These are phyloP conservation scores for Cladosporium sp. DNA, from an alignment of 2,329 filamentous ascomycete genomes.

Conservation along the genomic window DNA sequence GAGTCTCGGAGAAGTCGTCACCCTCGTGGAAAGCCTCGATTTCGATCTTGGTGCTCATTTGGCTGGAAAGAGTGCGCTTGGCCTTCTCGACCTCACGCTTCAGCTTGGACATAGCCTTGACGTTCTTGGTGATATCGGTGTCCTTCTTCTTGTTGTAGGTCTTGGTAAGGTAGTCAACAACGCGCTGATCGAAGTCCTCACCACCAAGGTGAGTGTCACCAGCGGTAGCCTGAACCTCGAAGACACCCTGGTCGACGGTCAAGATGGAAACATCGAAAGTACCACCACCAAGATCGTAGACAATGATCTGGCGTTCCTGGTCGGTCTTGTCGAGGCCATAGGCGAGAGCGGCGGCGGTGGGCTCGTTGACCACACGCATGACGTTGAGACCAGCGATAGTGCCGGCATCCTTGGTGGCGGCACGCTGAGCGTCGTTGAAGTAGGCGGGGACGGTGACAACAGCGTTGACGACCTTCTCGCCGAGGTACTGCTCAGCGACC, in stretches of 20 bases:
- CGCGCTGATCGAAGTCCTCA: constrained; percentile 97
- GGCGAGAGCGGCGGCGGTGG: constrained; percentile 89
- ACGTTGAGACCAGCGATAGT: constrained; percentile 95
- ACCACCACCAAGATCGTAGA: constrained; percentile 97
- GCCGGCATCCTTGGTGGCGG: constrained; percentile 96
- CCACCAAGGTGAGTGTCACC: constrained; percentile 98
- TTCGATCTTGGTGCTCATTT: constrained; percentile 54
- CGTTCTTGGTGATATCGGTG: constrained; percentile 88
- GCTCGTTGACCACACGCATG: constrained; percentile 96
- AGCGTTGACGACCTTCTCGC: constrained; percentile 88
- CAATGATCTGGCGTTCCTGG: constrained; percentile 81
- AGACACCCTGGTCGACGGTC: constrained; percentile 95
- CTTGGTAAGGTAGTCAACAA: constrained; percentile 96
- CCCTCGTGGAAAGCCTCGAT: constrained; percentile 97
- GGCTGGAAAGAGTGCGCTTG: constrained; percentile 76
- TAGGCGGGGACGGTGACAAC: constrained; percentile 97
- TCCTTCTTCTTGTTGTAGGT: constrained; percentile 97
- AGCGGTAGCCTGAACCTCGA: constrained; percentile 98
- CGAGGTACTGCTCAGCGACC: constrained; percentile 88
- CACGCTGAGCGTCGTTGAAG: constrained; percentile 98
- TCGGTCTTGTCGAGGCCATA: constrained; percentile 95
- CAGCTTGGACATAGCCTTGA: constrained; percentile 98
- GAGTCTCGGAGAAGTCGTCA: constrained; percentile 96
- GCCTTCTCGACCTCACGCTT: constrained; percentile 99
- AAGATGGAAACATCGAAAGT: constrained; percentile 98